Base-by-base conservation (phyloP, 2,329 filamentous ascomycete species). In the Talaromyces amestolkiae region DNA sequence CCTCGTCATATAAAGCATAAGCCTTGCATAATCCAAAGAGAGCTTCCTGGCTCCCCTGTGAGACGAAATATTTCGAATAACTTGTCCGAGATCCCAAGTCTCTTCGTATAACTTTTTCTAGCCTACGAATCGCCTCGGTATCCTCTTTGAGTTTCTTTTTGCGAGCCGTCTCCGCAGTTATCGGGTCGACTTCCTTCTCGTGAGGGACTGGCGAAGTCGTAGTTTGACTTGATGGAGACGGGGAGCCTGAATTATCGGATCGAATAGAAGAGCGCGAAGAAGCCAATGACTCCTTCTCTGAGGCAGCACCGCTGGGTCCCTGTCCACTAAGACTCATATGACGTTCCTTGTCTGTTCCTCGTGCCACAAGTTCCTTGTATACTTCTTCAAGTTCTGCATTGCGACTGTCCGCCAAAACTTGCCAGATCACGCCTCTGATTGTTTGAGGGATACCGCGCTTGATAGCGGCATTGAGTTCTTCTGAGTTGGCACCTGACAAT, bases 361-460 rank as follows among this genome's bases (percentile, higher is more conserved):
- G 87, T 58, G 85, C 85, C 37, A 91, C 85, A 10, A 99, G 84
- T 67, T 96, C 93, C 69, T 85, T 87, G 79, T 98, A 99, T n/a
- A 93, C 86, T 17, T 84, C 80, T 78, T 99, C 95, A 19, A 99
- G 81, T 53, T 96, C 92, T 67, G 94, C 90, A 71, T 92, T 96
- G 78, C 97, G 96, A 80, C 93, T 97, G 74, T 97, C 92, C 3
- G 95, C 93, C 68, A 99, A 82, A 8, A 98, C 94, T 79, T 99
- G 95, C 95, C 95, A 99, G 60, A 99, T 93, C 2, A 99, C 95
- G n/a, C 95, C 96, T 66, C 95, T 89, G 68, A 99, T 97, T 3
- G 93, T 94, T 70, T 90, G 93, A 1, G 95, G 95, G 65, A 99
- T 99, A 37, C 95, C 95, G 45, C 90, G 91, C 59, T 94, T 91